Evolutionary conservation across 192 early-diverging fungal species (phyloP).

Genomic region (Gaertneriomyces semiglobifer): DNA sequence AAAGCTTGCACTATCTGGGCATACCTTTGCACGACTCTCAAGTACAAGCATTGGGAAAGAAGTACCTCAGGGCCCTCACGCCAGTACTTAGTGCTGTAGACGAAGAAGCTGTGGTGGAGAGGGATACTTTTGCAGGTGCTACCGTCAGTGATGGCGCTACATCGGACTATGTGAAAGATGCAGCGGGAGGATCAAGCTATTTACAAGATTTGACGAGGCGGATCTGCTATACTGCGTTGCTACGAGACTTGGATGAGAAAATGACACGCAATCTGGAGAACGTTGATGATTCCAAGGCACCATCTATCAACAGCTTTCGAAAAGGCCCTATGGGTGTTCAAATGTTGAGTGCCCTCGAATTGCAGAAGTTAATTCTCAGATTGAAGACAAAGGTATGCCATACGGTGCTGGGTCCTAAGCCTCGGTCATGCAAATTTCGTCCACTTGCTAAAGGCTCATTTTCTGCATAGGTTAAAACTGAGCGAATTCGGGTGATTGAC

Average conservation of each 20-base stretch:
- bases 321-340: neutral
- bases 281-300: neutral
- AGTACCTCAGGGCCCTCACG: constrained; percentile 33
- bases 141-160: neutral
- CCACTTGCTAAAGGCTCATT: too few species aligned
- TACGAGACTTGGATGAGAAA: constrained; percentile 38
- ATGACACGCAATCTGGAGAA: neutral
- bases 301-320: neutral
- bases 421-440: too few species aligned
- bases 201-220: constrained; percentile 34
- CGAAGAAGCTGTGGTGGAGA: constrained; percentile 4
- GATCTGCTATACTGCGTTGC: constrained; percentile 51
- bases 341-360: constrained; percentile 18
- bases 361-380: constrained; percentile 38
- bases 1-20: constrained; percentile 46
- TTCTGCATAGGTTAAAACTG: constrained; percentile 48
- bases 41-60: constrained; percentile 48
- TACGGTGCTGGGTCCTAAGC: constrained; percentile 1
- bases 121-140: neutral
- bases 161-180: neutral
- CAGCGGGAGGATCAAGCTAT: constrained; percentile 13
- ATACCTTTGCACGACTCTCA: constrained; percentile 45
- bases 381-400: constrained; percentile 46
- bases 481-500: constrained; percentile 54
- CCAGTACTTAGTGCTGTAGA: neutral